phyloP scores from a whole-genome alignment of 2,329 filamentous ascomycete genomes.

The Beauveria sp. region DNA sequence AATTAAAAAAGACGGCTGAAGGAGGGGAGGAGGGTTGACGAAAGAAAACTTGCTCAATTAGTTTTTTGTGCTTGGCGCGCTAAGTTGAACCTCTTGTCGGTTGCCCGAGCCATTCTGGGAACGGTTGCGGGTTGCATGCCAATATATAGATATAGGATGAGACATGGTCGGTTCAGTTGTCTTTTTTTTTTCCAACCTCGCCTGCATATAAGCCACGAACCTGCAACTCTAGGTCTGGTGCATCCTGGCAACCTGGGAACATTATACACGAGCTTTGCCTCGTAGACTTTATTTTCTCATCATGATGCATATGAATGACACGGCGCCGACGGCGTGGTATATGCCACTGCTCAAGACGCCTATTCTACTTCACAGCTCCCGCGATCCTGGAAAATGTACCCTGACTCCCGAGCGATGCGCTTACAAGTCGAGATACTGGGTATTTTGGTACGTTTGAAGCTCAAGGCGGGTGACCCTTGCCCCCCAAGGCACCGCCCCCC shows the following conservation, averaged over 20 bases:
- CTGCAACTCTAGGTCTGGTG: too few relatives aligned
- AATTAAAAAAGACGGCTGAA: background rate
- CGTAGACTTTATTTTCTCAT: background rate
- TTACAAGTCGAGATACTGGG: slow-evolving; percentile 38
- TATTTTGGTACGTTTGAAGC: slow-evolving; percentile 31
- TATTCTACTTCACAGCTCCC: slow-evolving; percentile 13
- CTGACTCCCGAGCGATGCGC: slow-evolving; percentile 36
- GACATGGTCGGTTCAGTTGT: background rate
- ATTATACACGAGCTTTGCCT: background rate
- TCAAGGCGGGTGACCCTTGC: background rate
- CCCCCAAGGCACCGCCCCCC: background rate
- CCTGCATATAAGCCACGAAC: too few relatives aligned
- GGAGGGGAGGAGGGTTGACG: too few relatives aligned
- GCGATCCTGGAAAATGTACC: slow-evolving; percentile 18
- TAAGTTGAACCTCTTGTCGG: background rate
- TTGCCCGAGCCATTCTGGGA: background rate
- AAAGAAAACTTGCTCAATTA: slow-evolving; percentile 8
- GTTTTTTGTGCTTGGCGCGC: background rate
- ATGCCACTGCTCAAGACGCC: slow-evolving; percentile 12
- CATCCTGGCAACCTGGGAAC: background rate
- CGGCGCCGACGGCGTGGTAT: slow-evolving; percentile 8
- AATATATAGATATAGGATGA: background rate
- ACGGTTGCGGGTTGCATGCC: background rate
- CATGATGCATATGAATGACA: slow-evolving; percentile 8
- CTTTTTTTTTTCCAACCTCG: background rate